These are phyloP conservation scores for Lanmaoa pseudosensibilis DNA, from an alignment of 768 basidiomycete species.

Conservation along the genomic window DNA sequence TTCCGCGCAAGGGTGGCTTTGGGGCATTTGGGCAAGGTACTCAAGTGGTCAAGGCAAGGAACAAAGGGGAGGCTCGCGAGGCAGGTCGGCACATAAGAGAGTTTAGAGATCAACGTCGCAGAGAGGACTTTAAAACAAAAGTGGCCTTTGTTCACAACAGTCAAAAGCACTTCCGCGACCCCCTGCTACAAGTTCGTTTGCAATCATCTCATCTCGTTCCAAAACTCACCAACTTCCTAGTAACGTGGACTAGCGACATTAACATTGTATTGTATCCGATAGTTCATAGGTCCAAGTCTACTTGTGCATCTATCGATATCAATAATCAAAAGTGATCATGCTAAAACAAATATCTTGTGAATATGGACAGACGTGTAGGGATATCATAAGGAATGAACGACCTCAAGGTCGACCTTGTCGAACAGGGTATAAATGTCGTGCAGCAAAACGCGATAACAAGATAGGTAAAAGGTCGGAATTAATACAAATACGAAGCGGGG, in stretches of 20 bases:
- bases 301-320: slow-evolving; percentile 17
- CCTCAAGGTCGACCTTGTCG: slow-evolving; percentile 39
- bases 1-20: slow-evolving; percentile 82
- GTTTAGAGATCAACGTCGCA: slow-evolving; percentile 75
- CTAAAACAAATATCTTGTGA: slow-evolving; percentile 8
- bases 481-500: slow-evolving; percentile 89
- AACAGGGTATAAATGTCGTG: slow-evolving; percentile 37
- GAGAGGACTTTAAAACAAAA: slow-evolving; percentile 83
- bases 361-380: slow-evolving; percentile 20
- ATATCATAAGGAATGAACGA: slow-evolving; percentile 37
- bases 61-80: slow-evolving; percentile 92
- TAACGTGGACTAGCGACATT: slow-evolving; percentile 11
- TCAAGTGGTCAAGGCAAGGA: slow-evolving; percentile 85
- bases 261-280: slow-evolving; percentile 6
- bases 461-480: slow-evolving; percentile 35
- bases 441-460: slow-evolving; percentile 32
- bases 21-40: slow-evolving; percentile 83
- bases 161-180: slow-evolving; percentile 89
- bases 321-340: slow-evolving; percentile 8
- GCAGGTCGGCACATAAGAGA: slow-evolving; percentile 85
- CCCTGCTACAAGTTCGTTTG: slow-evolving; percentile 51
- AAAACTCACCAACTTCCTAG: slow-evolving; percentile 14
- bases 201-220: neutral
- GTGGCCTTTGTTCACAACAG: slow-evolving; percentile 77
- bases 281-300: slow-evolving; percentile 7